Evolutionary conservation across 2,329 filamentous ascomycete genomes (phyloP).

Genomic region (Clonostachys chloroleuca): DNA sequence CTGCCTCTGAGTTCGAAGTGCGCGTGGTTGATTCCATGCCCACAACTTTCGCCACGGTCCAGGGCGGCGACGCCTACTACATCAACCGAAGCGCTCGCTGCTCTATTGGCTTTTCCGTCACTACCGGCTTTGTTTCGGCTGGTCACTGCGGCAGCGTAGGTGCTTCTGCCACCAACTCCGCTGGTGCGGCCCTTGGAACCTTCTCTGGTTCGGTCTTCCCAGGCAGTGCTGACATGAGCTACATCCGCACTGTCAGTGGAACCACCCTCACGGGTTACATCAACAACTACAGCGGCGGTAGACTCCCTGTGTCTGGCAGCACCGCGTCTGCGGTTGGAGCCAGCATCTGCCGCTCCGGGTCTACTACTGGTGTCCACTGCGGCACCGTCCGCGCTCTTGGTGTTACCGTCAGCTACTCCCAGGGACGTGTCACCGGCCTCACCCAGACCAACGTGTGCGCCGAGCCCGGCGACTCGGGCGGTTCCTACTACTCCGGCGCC

Average conservation of each 20-base stretch:
- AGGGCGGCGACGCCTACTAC: slow-evolving; percentile 29
- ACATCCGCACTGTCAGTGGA: slow-evolving; percentile 24
- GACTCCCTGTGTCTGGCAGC: slow-evolving; percentile 27
- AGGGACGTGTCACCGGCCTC: slow-evolving; percentile 31
- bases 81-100: slow-evolving; percentile 23
- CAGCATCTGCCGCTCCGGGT: slow-evolving; percentile 34
- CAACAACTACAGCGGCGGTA: slow-evolving; percentile 25
- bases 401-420: slow-evolving; percentile 28
- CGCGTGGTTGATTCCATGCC: slow-evolving; percentile 22
- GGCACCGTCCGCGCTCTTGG: slow-evolving; percentile 24
- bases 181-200: slow-evolving; percentile 22
- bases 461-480: slow-evolving; percentile 34
- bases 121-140: slow-evolving; percentile 30
- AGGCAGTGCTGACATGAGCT: slow-evolving; percentile 30
- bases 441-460: slow-evolving; percentile 32
- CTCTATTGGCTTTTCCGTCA: slow-evolving; percentile 33
- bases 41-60: slow-evolving; percentile 24
- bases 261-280: slow-evolving; percentile 23
- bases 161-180: slow-evolving; percentile 19
- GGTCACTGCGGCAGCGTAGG: slow-evolving; percentile 30
- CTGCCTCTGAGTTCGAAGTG: slow-evolving; percentile 27
- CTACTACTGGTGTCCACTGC: slow-evolving; percentile 32
- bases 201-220: slow-evolving; percentile 31
- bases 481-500: slow-evolving; percentile 29
- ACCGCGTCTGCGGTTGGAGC: slow-evolving; percentile 23